phyloP scores from a whole-genome alignment of 768 basidiomycete genomes.

The Terana coerulea region DNA sequence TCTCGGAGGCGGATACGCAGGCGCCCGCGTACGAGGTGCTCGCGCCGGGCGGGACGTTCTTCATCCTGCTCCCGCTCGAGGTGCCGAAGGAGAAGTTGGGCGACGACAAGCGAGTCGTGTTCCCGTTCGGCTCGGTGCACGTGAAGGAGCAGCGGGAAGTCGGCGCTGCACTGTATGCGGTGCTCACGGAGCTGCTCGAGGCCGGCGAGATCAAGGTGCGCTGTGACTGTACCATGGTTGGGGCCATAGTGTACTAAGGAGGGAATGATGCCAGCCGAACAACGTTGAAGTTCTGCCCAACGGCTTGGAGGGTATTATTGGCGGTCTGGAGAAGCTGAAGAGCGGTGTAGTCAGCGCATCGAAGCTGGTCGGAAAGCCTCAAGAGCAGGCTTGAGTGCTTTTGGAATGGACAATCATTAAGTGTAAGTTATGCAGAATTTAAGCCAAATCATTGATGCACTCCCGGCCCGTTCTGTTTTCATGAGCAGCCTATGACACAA shows the following conservation, averaged over 20 bases:
- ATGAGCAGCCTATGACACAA: too few species aligned
- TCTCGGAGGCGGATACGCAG: constrained; percentile 19
- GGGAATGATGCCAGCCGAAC: too few species aligned
- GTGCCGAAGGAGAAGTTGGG: constrained; percentile 12
- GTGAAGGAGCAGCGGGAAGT: constrained; percentile 5
- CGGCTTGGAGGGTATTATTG: constrained; percentile 23
- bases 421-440: too few species aligned
- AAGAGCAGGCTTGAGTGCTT: constrained; percentile 21
- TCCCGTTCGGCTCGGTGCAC: constrained; percentile 15
- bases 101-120: constrained; percentile 15
- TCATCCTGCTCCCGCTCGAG: constrained; percentile 11
- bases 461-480: too few species aligned
- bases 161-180: constrained; percentile 17
- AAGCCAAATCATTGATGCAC: too few species aligned
- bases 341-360: constrained; percentile 21
- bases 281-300: constrained; percentile 23
- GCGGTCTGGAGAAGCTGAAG: constrained; percentile 20
- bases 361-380: constrained; percentile 34
- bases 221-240: too few species aligned
- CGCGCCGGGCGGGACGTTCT: constrained; percentile 20
- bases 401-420: background rate
- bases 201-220: constrained; percentile 20
- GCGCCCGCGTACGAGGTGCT: constrained; percentile 20
- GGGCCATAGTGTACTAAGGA: background rate
- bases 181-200: constrained; percentile 20